Conservation (phyloP, 73 alveolate species). For the Strombidium stylifer region DNA sequence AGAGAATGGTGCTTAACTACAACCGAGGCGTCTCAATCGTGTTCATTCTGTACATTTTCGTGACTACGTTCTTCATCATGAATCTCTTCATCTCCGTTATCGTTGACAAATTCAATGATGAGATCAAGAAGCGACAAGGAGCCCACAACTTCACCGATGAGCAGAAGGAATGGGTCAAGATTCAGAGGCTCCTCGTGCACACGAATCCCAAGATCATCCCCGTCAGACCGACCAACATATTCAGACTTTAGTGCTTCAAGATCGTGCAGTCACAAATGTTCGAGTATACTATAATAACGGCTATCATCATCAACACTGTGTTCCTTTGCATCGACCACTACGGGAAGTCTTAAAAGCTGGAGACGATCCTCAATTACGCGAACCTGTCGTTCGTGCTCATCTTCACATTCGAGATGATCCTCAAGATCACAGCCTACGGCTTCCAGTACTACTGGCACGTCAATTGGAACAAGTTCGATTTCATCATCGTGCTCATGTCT, state of each 20-base stretch:
- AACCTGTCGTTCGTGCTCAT: conserved; percentile 31
- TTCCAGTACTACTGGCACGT: conserved; percentile 37
- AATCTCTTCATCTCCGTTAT: conserved; percentile 63
- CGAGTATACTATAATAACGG: conserved; percentile 20
- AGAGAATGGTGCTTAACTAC: conserved; percentile 40
- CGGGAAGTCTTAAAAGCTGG: background rate
- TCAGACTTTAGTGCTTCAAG: conserved; percentile 13
- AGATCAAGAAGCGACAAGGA: conserved; percentile 54
- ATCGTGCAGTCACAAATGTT: conserved; percentile 28
- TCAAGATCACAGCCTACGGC: conserved; percentile 56
- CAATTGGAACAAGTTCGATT: conserved; percentile 70
- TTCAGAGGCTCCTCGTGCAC: conserved; percentile 44
- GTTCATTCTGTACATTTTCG: conserved; percentile 53
- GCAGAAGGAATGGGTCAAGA: conserved; percentile 67
- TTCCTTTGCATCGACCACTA: conserved; percentile 29
- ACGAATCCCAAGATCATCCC: conserved; percentile 30
- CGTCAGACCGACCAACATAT: conserved; percentile 4
- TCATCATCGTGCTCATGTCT: conserved; percentile 45
- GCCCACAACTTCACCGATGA: conserved; percentile 31
- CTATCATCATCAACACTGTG: conserved; percentile 28
- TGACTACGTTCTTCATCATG: conserved; percentile 69
- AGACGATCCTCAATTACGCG: background rate
- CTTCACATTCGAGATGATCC: conserved; percentile 51
- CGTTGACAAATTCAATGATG: conserved; percentile 64
- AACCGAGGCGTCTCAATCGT: conserved; percentile 44